Percentiles rank a stretch among this genome's conserved stretches.
phyloP scores from a whole-genome alignment of 371 early-diverging fungal species.

The Apophysomyces sp. region DNA sequence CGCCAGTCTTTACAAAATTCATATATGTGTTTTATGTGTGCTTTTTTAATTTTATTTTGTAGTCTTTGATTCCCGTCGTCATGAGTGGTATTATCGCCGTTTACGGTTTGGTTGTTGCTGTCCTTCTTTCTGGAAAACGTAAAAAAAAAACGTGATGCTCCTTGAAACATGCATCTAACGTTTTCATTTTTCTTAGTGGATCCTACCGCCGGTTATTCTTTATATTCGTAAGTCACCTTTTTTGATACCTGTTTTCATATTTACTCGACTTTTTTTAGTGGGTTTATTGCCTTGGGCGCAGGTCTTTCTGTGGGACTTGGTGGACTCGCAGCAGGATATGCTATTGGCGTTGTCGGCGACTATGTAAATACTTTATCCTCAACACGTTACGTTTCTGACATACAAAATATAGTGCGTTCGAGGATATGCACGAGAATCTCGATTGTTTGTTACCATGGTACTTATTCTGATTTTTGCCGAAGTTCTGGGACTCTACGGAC shows the following conservation, averaged over 20 bases:
- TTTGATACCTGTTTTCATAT: constrained; percentile 24
- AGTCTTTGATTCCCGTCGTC: constrained; percentile 83
- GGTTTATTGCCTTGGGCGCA: constrained; percentile 83
- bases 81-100: constrained; percentile 96
- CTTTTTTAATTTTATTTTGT: not conserved
- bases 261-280: constrained; percentile 34
- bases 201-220: constrained; percentile 40
- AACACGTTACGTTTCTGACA: not conserved
- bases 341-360: constrained; percentile 91
- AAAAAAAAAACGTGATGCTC: constrained; percentile 16
- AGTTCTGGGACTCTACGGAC: constrained; percentile 89
- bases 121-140: constrained; percentile 77
- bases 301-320: constrained; percentile 86
- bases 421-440: constrained; percentile 80
- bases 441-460: constrained; percentile 79
- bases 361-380: constrained; percentile 41
- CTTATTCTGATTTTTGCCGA: constrained; percentile 94
- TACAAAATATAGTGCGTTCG: constrained; percentile 57
- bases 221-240: constrained; percentile 34
- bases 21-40: too few relatives aligned
- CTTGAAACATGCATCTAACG: not conserved
- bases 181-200: constrained; percentile 45
- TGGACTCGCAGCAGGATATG: constrained; percentile 90
- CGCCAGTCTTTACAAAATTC: too few relatives aligned
- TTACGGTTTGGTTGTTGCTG: constrained; percentile 88